Evolutionary conservation across 345 rosid species (phyloP).

Genomic region (Sonneratia alba): DNA sequence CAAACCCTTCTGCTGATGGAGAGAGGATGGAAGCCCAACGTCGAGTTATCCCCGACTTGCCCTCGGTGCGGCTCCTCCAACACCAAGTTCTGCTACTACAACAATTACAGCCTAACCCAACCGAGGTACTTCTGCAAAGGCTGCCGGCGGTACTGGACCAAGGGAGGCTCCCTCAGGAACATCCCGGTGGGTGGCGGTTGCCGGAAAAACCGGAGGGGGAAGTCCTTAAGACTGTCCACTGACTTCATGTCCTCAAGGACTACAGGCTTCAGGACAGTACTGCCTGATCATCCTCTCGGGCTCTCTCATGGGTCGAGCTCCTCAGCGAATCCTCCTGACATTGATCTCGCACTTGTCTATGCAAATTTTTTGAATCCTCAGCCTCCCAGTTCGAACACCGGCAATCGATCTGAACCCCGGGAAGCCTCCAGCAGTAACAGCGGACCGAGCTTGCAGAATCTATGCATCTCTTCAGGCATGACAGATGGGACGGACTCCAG

Average conservation of each 20-base stretch:
- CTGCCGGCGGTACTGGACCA: slow-evolving; percentile 62
- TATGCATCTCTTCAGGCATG: not conserved
- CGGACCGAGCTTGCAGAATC: not conserved
- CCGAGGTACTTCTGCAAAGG: slow-evolving; percentile 64
- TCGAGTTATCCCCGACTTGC: slow-evolving; percentile 43
- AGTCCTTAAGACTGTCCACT: slow-evolving; percentile 22
- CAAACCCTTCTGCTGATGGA: slow-evolving; percentile 27
- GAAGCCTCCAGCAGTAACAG: not conserved
- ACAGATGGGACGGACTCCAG: not conserved
- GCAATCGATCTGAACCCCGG: not conserved
- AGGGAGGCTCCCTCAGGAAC: slow-evolving; percentile 49
- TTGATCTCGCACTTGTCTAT: slow-evolving; percentile 52
- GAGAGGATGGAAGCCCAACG: slow-evolving; percentile 35
- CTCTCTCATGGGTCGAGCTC: slow-evolving; percentile 7
- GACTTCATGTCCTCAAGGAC: not conserved
- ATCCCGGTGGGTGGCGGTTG: slow-evolving; percentile 58
- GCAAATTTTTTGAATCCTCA: slow-evolving; percentile 46
- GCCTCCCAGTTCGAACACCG: slow-evolving; percentile 5
- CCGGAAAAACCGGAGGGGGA: slow-evolving; percentile 42
- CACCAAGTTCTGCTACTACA: slow-evolving; percentile 62
- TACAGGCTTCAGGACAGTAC: not conserved
- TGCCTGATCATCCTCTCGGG: not conserved
- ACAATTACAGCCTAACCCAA: slow-evolving; percentile 59
- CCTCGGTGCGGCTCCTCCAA: slow-evolving; percentile 57
- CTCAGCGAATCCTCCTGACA: slow-evolving; percentile 17